Percentiles rank a stretch among this genome's conserved stretches.
Evolutionary conservation across 2,329 filamentous ascomycete species (phyloP).

Genomic region (Aspergillus pseudonomiae): DNA sequence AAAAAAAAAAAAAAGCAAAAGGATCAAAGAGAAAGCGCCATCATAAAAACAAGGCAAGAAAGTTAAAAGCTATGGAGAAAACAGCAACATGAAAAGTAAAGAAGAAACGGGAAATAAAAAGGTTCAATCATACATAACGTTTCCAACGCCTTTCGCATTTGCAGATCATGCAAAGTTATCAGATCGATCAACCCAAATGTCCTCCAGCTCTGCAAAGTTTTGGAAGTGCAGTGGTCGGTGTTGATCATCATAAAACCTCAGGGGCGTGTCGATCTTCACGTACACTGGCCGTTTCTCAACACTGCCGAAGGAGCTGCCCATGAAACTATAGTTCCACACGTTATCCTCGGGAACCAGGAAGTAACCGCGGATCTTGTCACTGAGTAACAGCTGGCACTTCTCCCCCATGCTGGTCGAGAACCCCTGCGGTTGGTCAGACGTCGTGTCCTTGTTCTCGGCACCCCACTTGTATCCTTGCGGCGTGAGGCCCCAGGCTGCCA

Average conservation of each 20-base stretch:
- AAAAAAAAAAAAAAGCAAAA: not conserved
- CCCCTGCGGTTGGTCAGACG: constrained; percentile 89
- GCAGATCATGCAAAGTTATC: constrained; percentile 82
- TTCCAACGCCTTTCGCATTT: constrained; percentile 25
- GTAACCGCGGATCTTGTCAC: constrained; percentile 90
- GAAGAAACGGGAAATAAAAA: constrained; percentile 16
- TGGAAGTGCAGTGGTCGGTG: constrained; percentile 95
- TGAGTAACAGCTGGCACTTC: constrained; percentile 91
- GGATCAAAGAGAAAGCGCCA: not conserved
- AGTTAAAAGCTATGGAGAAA: not conserved
- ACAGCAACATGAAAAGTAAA: constrained; percentile 15
- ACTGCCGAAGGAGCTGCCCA: constrained; percentile 84
- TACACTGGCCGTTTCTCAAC: constrained; percentile 89
- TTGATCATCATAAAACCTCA: constrained; percentile 86
- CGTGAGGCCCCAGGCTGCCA: constrained; percentile 90
- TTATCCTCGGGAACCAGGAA: constrained; percentile 91
- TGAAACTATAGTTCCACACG: constrained; percentile 98
- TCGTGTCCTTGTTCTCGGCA: constrained; percentile 88
- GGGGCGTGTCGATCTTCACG: constrained; percentile 90
- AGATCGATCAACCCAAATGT: constrained; percentile 89
- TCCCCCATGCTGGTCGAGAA: constrained; percentile 92
- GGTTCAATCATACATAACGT: constrained; percentile 11
- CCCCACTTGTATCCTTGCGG: constrained; percentile 96
- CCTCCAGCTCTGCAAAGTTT: constrained; percentile 95
- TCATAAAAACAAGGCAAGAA: constrained; percentile 7